A percentile compares a stretch with the other conserved stretches of the same genome.
phyloP scores from a whole-genome alignment of 2,329 filamentous ascomycete species.

The Nemania sp. region DNA sequence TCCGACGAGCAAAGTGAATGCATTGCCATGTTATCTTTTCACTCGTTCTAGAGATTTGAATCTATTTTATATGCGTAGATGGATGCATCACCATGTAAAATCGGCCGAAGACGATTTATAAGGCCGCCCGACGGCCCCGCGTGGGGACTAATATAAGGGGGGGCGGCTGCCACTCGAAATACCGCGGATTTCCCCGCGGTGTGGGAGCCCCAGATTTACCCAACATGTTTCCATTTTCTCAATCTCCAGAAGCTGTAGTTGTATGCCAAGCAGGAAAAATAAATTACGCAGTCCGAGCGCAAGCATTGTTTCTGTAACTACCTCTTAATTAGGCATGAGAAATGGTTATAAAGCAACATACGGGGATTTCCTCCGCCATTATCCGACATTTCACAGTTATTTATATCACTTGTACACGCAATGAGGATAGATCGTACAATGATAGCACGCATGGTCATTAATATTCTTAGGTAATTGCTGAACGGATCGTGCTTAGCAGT shows the following conservation, averaged over 20 bases:
- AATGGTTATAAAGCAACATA: no score
- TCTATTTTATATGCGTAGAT: neutral
- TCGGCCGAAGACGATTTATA: conserved; percentile 5
- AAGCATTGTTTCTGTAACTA: no score
- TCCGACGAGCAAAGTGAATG: neutral
- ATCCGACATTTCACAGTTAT: no score
- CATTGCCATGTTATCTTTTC: neutral
- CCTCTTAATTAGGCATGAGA: no score
- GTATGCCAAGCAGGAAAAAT: no score
- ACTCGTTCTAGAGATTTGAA: neutral
- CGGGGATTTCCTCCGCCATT: no score
- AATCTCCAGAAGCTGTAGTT: neutral
- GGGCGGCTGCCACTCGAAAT: conserved; percentile 6
- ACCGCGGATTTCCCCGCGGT: neutral
- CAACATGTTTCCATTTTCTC: neutral
- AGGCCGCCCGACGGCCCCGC: neutral
- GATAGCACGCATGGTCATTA: no score
- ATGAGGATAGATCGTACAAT: no score
- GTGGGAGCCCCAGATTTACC: neutral
- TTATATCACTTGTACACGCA: no score
- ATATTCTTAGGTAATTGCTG: no score
- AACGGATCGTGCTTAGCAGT: no score
- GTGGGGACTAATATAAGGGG: neutral
- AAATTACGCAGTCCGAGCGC: no score
- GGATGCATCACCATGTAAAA: neutral